Evolutionary conservation across 257 asterid genomes (phyloP), one percentile per base, ranked within the genome.

Genomic region (Handroanthus guayacan): DNA sequence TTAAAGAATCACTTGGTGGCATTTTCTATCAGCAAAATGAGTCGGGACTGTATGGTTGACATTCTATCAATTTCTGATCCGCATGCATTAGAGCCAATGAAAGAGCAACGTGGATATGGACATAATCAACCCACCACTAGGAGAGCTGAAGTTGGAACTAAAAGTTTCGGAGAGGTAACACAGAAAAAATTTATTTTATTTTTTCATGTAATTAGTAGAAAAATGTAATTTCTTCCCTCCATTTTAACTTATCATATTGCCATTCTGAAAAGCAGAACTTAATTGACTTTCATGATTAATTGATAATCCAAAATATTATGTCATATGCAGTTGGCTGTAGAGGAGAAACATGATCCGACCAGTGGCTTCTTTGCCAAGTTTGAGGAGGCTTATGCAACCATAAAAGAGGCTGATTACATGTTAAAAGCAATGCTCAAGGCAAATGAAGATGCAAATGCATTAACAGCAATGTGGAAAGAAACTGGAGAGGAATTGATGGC

Each of bases 361-460:
- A 75, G 69, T 57, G 75, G 73, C 78, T 89, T 84, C 91, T 87
- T 89, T 48, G 64, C 81, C 70, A 89, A 89, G 76, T 79, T 83
- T 63, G 93, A 85, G 80, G 90, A 87, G 87, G 85, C 87, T 67
- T 82, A 69, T 75, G 82, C 81, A 74, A 89, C 92, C 72, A 82
- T 89, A 76, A 74, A 84, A 81, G 95, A 87, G 75, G 93, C 90
- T 52, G 97, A 89, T 83, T 55, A 75, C 76, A 83, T 78, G 83
- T 78, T 87, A 79, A 86, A 89, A 71, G 89, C 83, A 57, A 81
- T 86, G 86, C 76, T 88, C 62, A 61, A 79, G 74, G 89, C 85
- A 76, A 91, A 89, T 83, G 81, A 85, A 80, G 80, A 83, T 77
- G 93, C 90, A 62, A 86, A 91, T 64, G 68, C 61, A 38, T 55